phyloP scores from a whole-genome alignment of 2,329 filamentous ascomycete species.

The Alternaria sp. region DNA sequence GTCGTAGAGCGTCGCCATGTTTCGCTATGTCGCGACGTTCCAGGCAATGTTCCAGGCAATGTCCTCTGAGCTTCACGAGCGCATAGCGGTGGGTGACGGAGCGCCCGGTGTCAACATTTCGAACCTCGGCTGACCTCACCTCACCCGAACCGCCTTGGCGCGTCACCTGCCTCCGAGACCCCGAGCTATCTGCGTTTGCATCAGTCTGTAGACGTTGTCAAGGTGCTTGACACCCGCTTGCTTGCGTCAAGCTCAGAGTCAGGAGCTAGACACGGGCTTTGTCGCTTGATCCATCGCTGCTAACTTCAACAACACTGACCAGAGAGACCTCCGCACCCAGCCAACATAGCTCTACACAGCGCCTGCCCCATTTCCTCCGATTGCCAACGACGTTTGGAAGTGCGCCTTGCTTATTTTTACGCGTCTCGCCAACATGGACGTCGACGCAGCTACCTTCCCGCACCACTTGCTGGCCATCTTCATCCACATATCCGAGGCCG shows the following conservation, averaged over 20 bases:
- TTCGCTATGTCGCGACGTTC: not conserved
- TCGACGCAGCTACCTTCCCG: slow-evolving; percentile 59
- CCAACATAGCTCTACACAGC: no score
- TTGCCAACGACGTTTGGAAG: no score
- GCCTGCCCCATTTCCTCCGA: no score
- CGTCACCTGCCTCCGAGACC: slow-evolving; percentile 9
- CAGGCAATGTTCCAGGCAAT: no score
- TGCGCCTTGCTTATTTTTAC: not conserved
- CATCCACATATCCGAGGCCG: slow-evolving; percentile 62
- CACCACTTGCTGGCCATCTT: slow-evolving; percentile 62
- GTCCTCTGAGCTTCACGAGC: slow-evolving; percentile 3
- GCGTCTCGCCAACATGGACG: slow-evolving; percentile 57
- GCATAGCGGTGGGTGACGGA: slow-evolving; percentile 16
- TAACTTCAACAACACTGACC: slow-evolving; percentile 19
- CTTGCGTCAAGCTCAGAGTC: slow-evolving; percentile 6
- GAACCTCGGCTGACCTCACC: slow-evolving; percentile 23
- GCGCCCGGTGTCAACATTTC: slow-evolving; percentile 23
- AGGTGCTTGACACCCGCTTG: slow-evolving; percentile 15
- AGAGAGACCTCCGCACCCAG: no score
- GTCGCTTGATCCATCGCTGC: slow-evolving; percentile 18
- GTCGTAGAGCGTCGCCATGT: slow-evolving; percentile 57
- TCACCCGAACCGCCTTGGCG: slow-evolving; percentile 21
- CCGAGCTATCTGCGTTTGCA: not conserved
- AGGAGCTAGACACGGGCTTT: slow-evolving; percentile 9
- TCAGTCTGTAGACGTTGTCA: not conserved